Evolutionary conservation across 805 yeast genomes (phyloP).

Genomic region (Brettanomyces nanus): DNA sequence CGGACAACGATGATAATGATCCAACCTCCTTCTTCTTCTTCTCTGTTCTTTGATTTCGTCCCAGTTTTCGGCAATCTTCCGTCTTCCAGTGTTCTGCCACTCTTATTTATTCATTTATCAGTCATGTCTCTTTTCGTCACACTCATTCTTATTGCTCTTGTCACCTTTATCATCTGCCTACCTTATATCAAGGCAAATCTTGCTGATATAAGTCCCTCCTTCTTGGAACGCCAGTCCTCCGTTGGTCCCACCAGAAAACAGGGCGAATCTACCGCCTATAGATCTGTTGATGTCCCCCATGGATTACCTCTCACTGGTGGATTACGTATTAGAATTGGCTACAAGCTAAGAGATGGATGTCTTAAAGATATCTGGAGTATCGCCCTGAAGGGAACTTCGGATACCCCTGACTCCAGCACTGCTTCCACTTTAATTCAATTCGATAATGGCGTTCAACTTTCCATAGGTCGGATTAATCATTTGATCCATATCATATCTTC

Average conservation of each 20-base stretch:
- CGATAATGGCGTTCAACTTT: constrained; percentile 1
- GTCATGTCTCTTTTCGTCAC: no score
- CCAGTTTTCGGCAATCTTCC: no score
- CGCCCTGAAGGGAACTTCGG: constrained; percentile 19
- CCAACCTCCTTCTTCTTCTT: no score
- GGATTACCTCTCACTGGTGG: constrained; percentile 66
- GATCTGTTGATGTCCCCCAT: constrained; percentile 68
- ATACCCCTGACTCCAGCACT: constrained; percentile 12
- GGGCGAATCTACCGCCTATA: constrained; percentile 67
- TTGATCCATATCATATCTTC: constrained; percentile 21
- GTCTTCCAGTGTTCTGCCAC: no score
- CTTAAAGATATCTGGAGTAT: constrained; percentile 67
- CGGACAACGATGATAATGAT: no score
- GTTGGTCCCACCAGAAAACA: constrained; percentile 54
- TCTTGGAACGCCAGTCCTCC: constrained; percentile 56
- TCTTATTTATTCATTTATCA: no score
- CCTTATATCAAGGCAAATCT: constrained; percentile 25
- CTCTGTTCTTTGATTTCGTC: no score
- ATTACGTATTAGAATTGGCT: constrained; percentile 53
- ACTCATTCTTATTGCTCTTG: background rate
- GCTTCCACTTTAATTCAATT: background rate
- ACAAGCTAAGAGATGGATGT: constrained; percentile 66
- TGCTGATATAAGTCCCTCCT: constrained; percentile 51
- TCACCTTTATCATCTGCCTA: constrained; percentile 12
- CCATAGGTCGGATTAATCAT: constrained; percentile 22